Conservation (phyloP, 108 stramenopile species). For the Ochromonas danica region DNA sequence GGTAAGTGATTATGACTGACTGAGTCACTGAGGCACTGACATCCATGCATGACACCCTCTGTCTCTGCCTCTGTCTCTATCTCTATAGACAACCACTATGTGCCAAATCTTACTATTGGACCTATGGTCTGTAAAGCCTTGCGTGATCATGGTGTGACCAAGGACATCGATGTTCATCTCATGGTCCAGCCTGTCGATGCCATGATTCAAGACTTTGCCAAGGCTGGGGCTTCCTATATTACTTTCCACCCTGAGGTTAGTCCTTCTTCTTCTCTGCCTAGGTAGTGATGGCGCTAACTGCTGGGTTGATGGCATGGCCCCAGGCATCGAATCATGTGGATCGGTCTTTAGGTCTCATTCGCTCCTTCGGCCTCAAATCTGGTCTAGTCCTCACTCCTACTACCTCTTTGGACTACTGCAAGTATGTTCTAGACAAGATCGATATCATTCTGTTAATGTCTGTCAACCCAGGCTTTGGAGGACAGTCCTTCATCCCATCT, state of each 20-base stretch:
- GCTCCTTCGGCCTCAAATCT: slow-evolving; percentile 82
- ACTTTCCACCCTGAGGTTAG: slow-evolving; percentile 99
- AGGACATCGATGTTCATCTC: slow-evolving; percentile 96
- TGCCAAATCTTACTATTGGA: slow-evolving; percentile 96
- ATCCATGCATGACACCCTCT: not conserved
- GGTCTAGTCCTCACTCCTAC: slow-evolving; percentile 97
- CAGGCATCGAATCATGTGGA: slow-evolving; percentile 80
- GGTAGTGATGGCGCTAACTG: too few species aligned
- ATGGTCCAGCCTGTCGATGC: slow-evolving; percentile 94
- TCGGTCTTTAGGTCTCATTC: slow-evolving; percentile 89
- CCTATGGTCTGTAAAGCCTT: slow-evolving; percentile 99
- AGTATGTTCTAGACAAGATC: slow-evolving; percentile 93
- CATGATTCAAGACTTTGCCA: slow-evolving; percentile 83
- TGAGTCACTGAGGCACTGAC: not conserved
- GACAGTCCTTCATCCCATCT: slow-evolving; percentile 88
- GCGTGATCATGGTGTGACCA: slow-evolving; percentile 93
- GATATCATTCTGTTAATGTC: slow-evolving; percentile 97
- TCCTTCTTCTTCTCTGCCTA: slow-evolving; percentile 62
- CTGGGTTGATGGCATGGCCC: too few species aligned
- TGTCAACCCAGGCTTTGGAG: slow-evolving; percentile 97
- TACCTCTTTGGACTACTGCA: slow-evolving; percentile 77
- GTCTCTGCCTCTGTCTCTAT: not conserved
- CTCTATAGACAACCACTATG: slow-evolving; percentile 88
- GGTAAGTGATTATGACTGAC: not conserved
- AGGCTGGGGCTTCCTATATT: slow-evolving; percentile 96